Conservation (phyloP, 2,329 filamentous ascomycete species). For the Fonsecaea pugnacius region DNA sequence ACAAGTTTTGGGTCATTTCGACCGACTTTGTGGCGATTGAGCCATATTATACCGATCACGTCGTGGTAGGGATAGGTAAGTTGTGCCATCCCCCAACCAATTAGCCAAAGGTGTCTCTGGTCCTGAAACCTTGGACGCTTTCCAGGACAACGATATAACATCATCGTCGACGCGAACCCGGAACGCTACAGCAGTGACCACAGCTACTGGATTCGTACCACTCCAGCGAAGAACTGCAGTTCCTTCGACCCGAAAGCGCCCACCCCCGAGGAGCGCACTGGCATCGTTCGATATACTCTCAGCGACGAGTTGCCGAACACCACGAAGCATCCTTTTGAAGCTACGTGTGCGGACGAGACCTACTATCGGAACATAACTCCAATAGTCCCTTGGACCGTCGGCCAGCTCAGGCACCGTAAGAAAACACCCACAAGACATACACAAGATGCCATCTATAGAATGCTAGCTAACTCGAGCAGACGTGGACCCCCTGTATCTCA, state of each 20-base stretch:
- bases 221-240: slow-evolving; percentile 6
- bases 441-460: background rate
- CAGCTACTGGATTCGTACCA: slow-evolving; percentile 15
- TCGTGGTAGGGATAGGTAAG: slow-evolving; percentile 16
- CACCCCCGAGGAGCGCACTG: slow-evolving; percentile 1
- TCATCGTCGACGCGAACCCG: slow-evolving; percentile 15
- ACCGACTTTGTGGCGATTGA: slow-evolving; percentile 17
- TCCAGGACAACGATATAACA: slow-evolving; percentile 16
- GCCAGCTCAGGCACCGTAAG: background rate
- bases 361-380: slow-evolving; percentile 16
- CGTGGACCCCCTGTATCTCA: slow-evolving; percentile 3
- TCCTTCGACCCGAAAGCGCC: background rate
- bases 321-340: background rate
- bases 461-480: slow-evolving; percentile 3
- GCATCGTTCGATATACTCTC: slow-evolving; percentile 4
- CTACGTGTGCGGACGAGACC: slow-evolving; percentile 42
- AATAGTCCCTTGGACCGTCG: slow-evolving; percentile 22
- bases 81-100: background rate
- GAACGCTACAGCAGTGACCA: background rate
- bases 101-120: background rate
- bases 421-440: background rate
- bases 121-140: background rate
- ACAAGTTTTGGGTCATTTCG: slow-evolving; percentile 12
- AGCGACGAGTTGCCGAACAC: slow-evolving; percentile 4
- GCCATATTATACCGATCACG: slow-evolving; percentile 17